Conservation (phyloP, 345 rosid species). For the Gynandropsis gynandra region DNA sequence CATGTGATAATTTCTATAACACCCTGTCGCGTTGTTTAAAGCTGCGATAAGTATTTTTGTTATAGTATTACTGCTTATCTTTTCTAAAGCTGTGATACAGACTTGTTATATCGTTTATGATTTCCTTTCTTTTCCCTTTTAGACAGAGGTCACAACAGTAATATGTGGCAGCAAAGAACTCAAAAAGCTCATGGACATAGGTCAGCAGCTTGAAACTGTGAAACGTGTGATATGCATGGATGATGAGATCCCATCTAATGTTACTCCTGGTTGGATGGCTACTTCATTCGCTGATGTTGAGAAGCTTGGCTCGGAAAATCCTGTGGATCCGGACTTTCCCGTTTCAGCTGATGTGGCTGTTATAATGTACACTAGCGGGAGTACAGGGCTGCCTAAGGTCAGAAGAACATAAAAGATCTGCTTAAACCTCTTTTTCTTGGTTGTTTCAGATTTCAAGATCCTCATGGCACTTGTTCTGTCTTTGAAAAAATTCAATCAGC, state of each 20-base stretch:
- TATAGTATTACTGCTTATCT: too few species aligned
- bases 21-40: too few species aligned
- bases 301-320: constrained; percentile 68
- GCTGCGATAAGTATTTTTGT: too few species aligned
- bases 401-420: constrained; percentile 17
- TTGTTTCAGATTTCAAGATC: not conserved
- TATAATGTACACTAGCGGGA: constrained; percentile 99
- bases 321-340: constrained; percentile 65
- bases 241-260: constrained; percentile 60
- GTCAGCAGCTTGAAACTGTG: constrained; percentile 89
- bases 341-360: constrained; percentile 78
- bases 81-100: not conserved
- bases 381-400: constrained; percentile 98
- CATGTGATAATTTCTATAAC: too few species aligned
- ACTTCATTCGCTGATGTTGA: constrained; percentile 54
- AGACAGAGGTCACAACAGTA: constrained; percentile 95
- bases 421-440: not conserved
- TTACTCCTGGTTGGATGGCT: constrained; percentile 48
- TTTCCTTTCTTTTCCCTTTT: constrained; percentile 20
- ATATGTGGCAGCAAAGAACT: constrained; percentile 86
- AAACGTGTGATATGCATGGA: constrained; percentile 81
- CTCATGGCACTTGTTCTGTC: not conserved
- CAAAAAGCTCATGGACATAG: constrained; percentile 66
- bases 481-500: not conserved
- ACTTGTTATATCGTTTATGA: constrained; percentile 1